These are phyloP conservation scores for Aristolochia contorta DNA, from an alignment of 164 flowering plant species.

Conservation along the genomic window DNA sequence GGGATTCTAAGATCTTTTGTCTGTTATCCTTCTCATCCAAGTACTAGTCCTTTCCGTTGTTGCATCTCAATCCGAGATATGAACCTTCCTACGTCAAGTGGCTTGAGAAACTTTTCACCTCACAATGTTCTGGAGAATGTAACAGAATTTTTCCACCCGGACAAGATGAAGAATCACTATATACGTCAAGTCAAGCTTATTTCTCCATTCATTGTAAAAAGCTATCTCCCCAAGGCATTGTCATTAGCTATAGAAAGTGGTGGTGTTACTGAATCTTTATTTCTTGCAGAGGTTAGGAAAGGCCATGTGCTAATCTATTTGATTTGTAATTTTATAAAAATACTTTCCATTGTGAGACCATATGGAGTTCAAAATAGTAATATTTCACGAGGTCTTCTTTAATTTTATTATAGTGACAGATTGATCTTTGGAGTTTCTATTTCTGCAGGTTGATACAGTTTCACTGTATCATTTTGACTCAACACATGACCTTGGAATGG, in stretches of 20 bases:
- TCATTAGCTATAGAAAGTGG: conserved; percentile 59
- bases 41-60: conserved; percentile 83
- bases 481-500: conserved; percentile 67
- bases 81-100: conserved; percentile 28
- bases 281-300: conserved; percentile 62
- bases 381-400: background rate
- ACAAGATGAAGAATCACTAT: conserved; percentile 27
- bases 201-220: conserved; percentile 65
- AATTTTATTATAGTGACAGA: background rate
- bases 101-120: conserved; percentile 18
- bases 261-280: conserved; percentile 37
- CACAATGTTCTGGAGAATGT: conserved; percentile 10
- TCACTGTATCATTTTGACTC: conserved; percentile 69
- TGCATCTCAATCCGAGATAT: conserved; percentile 69
- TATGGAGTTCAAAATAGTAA: background rate
- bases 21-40: conserved; percentile 89
- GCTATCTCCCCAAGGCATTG: conserved; percentile 52
- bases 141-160: conserved; percentile 4
- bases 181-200: conserved; percentile 55
- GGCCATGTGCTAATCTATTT: background rate
- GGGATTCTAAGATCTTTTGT: conserved; percentile 71
- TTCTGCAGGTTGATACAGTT: conserved; percentile 54
- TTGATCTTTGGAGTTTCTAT: background rate
- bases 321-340: background rate
- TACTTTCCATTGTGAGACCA: background rate